Conservation (phyloP, 805 yeast genomes). For the Candida ortonii region DNA sequence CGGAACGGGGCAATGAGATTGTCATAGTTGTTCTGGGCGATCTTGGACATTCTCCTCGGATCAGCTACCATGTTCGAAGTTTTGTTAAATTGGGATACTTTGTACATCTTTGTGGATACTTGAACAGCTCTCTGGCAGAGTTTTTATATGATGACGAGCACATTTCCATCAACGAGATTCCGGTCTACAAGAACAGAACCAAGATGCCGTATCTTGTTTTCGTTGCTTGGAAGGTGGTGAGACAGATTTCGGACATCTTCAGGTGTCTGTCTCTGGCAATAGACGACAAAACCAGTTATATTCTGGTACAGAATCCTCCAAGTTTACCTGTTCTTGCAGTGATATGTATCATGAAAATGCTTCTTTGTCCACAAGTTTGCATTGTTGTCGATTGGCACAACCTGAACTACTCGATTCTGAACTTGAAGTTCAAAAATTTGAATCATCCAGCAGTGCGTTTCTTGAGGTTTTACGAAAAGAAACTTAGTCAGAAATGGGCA, state of each 20-base stretch:
- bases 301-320: slow-evolving; percentile 91
- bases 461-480: slow-evolving; percentile 60
- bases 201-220: slow-evolving; percentile 54
- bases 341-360: slow-evolving; percentile 48
- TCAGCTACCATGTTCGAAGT: slow-evolving; percentile 84
- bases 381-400: slow-evolving; percentile 96
- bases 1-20: slow-evolving; percentile 46
- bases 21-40: slow-evolving; percentile 88
- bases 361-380: slow-evolving; percentile 47
- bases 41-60: slow-evolving; percentile 91
- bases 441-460: slow-evolving; percentile 61
- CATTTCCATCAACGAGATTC: slow-evolving; percentile 43
- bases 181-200: slow-evolving; percentile 36
- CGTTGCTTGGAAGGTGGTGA: slow-evolving; percentile 54
- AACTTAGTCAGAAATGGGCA: slow-evolving; percentile 58
- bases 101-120: slow-evolving; percentile 84
- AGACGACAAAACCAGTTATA: slow-evolving; percentile 59
- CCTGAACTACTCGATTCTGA: slow-evolving; percentile 78
- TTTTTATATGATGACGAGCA: slow-evolving; percentile 50
- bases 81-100: slow-evolving; percentile 65
- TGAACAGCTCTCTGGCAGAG: slow-evolving; percentile 53
- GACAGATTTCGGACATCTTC: slow-evolving; percentile 51
- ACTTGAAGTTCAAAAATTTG: slow-evolving; percentile 53
- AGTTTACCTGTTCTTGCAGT: slow-evolving; percentile 76
- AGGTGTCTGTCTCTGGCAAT: slow-evolving; percentile 49